Evolutionary conservation across 148 eudicot species (phyloP).

Genomic region (Cornus kousa): DNA sequence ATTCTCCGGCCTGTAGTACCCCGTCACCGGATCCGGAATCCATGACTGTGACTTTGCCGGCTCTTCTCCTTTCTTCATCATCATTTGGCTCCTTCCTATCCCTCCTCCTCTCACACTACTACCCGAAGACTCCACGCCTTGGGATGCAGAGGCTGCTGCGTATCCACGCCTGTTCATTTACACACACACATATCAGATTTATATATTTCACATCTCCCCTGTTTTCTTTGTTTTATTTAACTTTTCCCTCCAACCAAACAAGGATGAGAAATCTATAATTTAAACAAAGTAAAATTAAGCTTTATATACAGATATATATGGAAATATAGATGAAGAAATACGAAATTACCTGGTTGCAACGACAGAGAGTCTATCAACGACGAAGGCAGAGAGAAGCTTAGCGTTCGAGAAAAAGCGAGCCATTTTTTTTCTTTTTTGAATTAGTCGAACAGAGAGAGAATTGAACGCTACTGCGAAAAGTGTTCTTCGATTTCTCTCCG

Average conservation of each 20-base stretch:
- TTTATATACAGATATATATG: background rate
- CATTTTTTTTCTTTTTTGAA: conserved; percentile 25
- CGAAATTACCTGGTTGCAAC: conserved; percentile 24
- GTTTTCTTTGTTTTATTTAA: too few species aligned
- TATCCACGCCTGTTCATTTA: conserved; percentile 43
- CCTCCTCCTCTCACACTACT: conserved; percentile 12
- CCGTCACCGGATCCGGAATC: conserved; percentile 89
- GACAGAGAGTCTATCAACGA: conserved; percentile 36
- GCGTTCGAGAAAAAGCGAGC: conserved; percentile 50
- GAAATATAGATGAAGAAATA: background rate
- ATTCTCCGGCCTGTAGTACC: conserved; percentile 77
- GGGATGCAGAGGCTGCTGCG: conserved; percentile 27
- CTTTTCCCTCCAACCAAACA: too few species aligned
- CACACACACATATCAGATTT: too few species aligned
- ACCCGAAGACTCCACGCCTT: conserved; percentile 13
- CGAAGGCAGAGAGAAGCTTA: conserved; percentile 44
- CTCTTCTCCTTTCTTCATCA: conserved; percentile 22
- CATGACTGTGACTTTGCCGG: conserved; percentile 39
- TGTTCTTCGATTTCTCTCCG: background rate
- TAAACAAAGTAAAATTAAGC: too few species aligned
- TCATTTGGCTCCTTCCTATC: conserved; percentile 8
- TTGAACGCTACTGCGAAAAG: conserved; percentile 11
- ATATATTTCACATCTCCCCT: too few species aligned
- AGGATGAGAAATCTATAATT: too few species aligned
- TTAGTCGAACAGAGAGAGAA: background rate